phyloP scores from a whole-genome alignment of 2,329 filamentous ascomycete genomes.

The Aspergillus sp. region DNA sequence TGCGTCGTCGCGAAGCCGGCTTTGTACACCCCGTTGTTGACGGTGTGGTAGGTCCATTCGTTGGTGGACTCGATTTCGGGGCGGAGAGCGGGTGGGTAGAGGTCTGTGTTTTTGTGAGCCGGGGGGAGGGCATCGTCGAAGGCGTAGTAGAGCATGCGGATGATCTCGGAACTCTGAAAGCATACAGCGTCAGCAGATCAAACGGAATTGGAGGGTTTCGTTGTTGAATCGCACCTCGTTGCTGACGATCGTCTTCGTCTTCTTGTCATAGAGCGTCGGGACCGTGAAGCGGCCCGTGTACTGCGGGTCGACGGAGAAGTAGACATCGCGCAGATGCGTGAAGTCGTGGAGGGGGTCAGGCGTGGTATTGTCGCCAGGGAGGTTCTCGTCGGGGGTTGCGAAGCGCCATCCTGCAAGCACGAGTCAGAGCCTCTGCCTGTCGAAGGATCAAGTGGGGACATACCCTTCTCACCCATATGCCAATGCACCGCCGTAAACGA shows the following conservation, averaged over 20 bases:
- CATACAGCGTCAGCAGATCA: not conserved
- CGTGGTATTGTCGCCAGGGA: slow-evolving; percentile 46
- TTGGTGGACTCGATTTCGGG: slow-evolving; percentile 65
- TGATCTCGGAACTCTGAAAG: slow-evolving; percentile 62
- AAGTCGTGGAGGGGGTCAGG: slow-evolving; percentile 54
- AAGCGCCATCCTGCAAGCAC: slow-evolving; percentile 90
- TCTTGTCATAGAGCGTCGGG: slow-evolving; percentile 67
- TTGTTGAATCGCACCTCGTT: slow-evolving; percentile 56
- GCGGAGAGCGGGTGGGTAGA: slow-evolving; percentile 59
- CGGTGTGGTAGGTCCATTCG: slow-evolving; percentile 64
- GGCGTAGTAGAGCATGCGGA: slow-evolving; percentile 75
- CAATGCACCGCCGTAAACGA: slow-evolving; percentile 78
- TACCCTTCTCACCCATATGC: slow-evolving; percentile 65
- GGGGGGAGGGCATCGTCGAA: slow-evolving; percentile 64
- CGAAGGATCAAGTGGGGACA: slow-evolving; percentile 12
- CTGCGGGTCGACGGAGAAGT: slow-evolving; percentile 62
- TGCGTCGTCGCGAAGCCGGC: slow-evolving; percentile 77
- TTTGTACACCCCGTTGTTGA: slow-evolving; percentile 46
- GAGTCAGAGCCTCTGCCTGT: too few species aligned
- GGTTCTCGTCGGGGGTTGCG: slow-evolving; percentile 52
- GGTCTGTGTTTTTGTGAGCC: slow-evolving; percentile 50
- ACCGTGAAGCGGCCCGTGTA: slow-evolving; percentile 80
- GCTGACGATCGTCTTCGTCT: slow-evolving; percentile 66
- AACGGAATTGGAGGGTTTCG: slow-evolving; percentile 2
- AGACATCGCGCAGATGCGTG: slow-evolving; percentile 67